Evolutionary conservation across 2,329 filamentous ascomycete species (phyloP).

Genomic region (Diaporthe vexans): DNA sequence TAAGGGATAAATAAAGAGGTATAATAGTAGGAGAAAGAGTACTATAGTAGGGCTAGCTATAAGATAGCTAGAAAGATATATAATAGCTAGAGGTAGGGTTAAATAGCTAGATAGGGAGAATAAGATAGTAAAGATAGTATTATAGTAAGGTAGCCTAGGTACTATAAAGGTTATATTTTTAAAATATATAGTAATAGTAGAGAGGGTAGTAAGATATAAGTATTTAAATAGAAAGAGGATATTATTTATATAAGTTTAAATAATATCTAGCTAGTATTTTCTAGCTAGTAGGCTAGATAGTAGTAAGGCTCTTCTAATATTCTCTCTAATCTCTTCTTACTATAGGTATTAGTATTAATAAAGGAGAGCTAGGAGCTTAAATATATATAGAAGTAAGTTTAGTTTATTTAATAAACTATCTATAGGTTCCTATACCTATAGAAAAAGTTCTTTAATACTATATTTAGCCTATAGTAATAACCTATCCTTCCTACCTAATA

Average conservation of each 20-base stretch:
- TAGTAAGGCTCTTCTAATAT: not conserved
- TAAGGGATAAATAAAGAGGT: not conserved
- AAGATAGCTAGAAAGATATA: too few species aligned
- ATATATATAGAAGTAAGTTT: not conserved
- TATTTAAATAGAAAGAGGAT: not conserved
- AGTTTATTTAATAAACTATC: not conserved
- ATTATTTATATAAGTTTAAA: not conserved
- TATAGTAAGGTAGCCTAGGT: not conserved
- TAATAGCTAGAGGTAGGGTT: too few species aligned
- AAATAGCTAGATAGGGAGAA: too few species aligned
- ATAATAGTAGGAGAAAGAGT: not conserved
- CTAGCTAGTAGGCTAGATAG: not conserved
- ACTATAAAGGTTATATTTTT: not conserved
- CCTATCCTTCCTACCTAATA: not conserved
- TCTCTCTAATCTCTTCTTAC: not conserved
- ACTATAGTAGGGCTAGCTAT: too few species aligned
- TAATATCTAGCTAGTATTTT: not conserved
- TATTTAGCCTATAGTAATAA: not conserved
- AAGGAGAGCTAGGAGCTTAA: too few species aligned
- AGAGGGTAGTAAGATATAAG: not conserved
- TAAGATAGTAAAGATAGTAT: not conserved
- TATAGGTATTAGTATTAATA: not conserved
- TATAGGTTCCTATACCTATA: not conserved
- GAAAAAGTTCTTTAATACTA: not conserved
- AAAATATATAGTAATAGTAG: too few species aligned